Evolutionary conservation across 2,329 filamentous ascomycete species (phyloP).

Genomic region (Penicillium sp.): DNA sequence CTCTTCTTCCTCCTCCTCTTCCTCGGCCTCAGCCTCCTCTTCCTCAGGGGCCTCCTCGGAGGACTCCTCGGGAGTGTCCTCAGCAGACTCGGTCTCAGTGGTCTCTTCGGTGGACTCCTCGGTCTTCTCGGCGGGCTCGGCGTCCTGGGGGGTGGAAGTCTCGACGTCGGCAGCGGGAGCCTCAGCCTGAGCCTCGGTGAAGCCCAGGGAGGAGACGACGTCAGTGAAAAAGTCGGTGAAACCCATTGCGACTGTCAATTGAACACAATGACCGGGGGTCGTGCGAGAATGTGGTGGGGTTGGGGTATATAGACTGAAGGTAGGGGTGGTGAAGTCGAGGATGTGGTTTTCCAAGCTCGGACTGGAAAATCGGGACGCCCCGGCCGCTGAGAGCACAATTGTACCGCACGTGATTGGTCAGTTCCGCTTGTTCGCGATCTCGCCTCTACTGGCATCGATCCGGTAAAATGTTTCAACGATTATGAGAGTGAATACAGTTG

Average conservation of each 20-base stretch:
- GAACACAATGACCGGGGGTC: constrained; percentile 34
- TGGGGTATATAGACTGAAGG: constrained; percentile 24
- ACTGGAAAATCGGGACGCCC: constrained; percentile 48
- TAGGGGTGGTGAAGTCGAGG: constrained; percentile 38
- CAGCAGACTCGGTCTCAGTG: constrained; percentile 37
- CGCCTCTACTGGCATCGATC: background rate
- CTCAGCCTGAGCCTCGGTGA: constrained; percentile 64
- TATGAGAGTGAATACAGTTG: too few relatives aligned
- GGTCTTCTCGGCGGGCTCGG: constrained; percentile 45
- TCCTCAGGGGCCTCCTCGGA: constrained; percentile 54
- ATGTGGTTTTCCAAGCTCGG: constrained; percentile 44
- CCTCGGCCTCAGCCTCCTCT: constrained; percentile 60
- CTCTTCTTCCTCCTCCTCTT: constrained; percentile 74
- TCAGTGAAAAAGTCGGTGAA: constrained; percentile 67
- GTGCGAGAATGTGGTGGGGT: constrained; percentile 26
- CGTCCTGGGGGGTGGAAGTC: constrained; percentile 51
- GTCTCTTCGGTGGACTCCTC: constrained; percentile 36
- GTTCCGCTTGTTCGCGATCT: constrained; percentile 7
- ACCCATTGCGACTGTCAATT: constrained; percentile 58
- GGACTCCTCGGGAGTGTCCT: constrained; percentile 51
- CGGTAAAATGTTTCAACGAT: background rate
- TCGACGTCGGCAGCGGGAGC: constrained; percentile 58
- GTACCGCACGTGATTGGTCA: constrained; percentile 47
- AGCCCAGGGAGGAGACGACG: constrained; percentile 67
- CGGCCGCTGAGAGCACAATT: constrained; percentile 46